Conservation (phyloP, 345 rosid species). For the Iberis pinnata region DNA sequence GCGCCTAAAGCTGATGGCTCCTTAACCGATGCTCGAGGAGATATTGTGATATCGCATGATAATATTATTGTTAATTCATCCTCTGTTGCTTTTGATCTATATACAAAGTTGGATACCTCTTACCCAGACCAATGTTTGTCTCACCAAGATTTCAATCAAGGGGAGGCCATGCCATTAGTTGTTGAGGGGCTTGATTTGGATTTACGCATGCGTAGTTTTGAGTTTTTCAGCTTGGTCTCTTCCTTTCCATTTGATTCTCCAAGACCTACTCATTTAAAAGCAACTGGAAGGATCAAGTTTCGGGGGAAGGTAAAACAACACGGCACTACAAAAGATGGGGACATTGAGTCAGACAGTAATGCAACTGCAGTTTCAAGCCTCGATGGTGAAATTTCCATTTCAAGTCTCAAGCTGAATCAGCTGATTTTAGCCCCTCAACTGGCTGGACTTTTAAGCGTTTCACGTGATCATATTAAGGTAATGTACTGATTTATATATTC, state of each 20-base stretch:
- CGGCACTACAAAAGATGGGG: conserved; percentile 27
- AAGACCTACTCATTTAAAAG: conserved; percentile 84
- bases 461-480: conserved; percentile 71
- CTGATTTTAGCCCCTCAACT: conserved; percentile 87
- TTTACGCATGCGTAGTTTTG: conserved; percentile 93
- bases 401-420: conserved; percentile 91
- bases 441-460: conserved; percentile 70
- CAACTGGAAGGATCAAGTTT: conserved; percentile 87
- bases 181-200: conserved; percentile 92
- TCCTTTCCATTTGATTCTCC: conserved; percentile 92
- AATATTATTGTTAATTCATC: conserved; percentile 71
- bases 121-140: conserved; percentile 57
- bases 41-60: conserved; percentile 85
- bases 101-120: conserved; percentile 65
- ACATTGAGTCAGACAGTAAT: conserved; percentile 29
- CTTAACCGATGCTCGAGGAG: conserved; percentile 94
- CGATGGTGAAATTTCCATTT: conserved; percentile 72
- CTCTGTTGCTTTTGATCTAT: conserved; percentile 79
- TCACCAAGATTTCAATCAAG: conserved; percentile 34
- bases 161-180: conserved; percentile 47
- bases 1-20: conserved; percentile 99
- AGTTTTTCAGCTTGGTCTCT: conserved; percentile 78
- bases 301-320: conserved; percentile 62
- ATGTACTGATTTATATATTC: conserved; percentile 17
- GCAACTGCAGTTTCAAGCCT: conserved; percentile 39